Conservation (phyloP, 1,284 basidiomycete species). For the Boletus subluridellus region DNA sequence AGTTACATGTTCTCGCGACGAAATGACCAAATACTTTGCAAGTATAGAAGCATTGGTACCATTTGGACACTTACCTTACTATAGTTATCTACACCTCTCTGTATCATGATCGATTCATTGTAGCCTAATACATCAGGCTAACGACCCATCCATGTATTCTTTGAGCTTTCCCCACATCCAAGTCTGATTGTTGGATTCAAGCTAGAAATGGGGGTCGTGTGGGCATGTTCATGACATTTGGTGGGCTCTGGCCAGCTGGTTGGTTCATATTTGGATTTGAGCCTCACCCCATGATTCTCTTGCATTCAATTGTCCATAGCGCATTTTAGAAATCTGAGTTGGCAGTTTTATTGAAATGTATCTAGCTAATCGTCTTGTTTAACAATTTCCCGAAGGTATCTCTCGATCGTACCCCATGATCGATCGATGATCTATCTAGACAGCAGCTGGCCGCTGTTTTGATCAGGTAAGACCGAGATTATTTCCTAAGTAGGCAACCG, state of each 20-base stretch:
- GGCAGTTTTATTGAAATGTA: too few relatives aligned
- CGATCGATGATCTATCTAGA: too few relatives aligned
- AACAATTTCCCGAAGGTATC: too few relatives aligned
- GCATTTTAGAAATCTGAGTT: too few relatives aligned
- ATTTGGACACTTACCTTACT: slow-evolving; percentile 5
- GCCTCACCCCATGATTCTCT: too few relatives aligned
- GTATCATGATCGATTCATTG: slow-evolving; percentile 4
- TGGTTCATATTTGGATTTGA: too few relatives aligned
- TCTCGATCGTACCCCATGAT: too few relatives aligned
- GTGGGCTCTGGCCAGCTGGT: too few relatives aligned
- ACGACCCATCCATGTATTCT: neutral
- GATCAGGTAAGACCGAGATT: neutral
- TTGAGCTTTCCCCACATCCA: neutral
- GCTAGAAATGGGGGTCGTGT: neutral
- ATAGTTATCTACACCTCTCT: neutral
- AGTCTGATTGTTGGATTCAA: neutral
- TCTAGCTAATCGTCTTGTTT: too few relatives aligned
- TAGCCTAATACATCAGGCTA: neutral
- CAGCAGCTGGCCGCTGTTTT: too few relatives aligned
- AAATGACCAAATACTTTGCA: slow-evolving; percentile 29
- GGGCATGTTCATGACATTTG: too few relatives aligned
- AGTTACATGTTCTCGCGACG: slow-evolving; percentile 56
- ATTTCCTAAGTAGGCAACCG: neutral
- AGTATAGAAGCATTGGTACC: neutral
- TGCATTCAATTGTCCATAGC: too few relatives aligned